Percentiles rank a stretch among this genome's conserved stretches.
phyloP scores from a whole-genome alignment of 176 grass and related monocot species.

The Echinochloa phyllopogon region DNA sequence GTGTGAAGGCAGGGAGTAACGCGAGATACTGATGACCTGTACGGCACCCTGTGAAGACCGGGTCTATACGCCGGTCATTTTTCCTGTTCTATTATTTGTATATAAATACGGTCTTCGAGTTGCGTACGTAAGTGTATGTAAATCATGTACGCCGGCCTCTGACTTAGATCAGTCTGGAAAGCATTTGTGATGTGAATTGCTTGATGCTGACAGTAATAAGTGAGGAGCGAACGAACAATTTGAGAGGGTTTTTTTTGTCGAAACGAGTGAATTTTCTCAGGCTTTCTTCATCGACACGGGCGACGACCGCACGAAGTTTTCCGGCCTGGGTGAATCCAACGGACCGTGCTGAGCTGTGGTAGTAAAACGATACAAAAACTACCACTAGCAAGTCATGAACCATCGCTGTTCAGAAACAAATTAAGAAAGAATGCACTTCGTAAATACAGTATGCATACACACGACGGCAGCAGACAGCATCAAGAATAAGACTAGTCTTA shows the following conservation, averaged over 20 bases:
- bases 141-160: neutral
- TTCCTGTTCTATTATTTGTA: neutral
- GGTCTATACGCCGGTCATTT: slow-evolving; percentile 10
- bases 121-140: neutral
- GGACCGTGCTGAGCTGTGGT: neutral
- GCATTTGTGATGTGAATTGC: slow-evolving; percentile 13
- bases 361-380: neutral
- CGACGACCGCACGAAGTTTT: neutral
- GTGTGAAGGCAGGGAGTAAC: slow-evolving; percentile 8
- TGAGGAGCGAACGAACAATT: neutral
- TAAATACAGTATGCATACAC: slow-evolving; percentile 5
- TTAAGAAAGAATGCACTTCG: neutral
- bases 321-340: neutral
- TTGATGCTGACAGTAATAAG: neutral
- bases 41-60: neutral
- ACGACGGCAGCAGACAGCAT: neutral
- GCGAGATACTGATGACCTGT: neutral
- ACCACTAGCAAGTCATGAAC: neutral
- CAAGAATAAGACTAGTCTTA: neutral
- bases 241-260: neutral
- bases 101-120: neutral
- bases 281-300: too few relatives aligned
- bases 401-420: neutral
- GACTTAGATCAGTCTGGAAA: neutral
- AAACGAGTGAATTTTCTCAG: neutral